Evolutionary conservation across 148 eudicot genomes (phyloP).

Genomic region (Rhododendron williamsianum): DNA sequence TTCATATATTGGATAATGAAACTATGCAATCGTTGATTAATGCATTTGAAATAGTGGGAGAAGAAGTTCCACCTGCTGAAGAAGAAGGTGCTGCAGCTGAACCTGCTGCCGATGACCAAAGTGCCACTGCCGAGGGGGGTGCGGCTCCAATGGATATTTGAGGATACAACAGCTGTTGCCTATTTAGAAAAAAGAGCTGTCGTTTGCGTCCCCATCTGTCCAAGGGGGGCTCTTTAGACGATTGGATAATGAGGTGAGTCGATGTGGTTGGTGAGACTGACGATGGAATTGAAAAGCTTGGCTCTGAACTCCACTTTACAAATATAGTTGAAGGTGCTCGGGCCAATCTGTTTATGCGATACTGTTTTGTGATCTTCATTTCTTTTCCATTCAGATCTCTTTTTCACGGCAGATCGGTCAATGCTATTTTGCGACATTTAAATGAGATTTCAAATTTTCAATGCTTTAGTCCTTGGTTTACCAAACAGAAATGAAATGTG

Average conservation of each 20-base stretch:
- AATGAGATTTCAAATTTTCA: background rate
- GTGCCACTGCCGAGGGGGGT: slow-evolving; percentile 24
- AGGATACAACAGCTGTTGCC: slow-evolving; percentile 4
- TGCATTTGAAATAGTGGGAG: slow-evolving; percentile 75
- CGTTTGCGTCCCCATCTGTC: background rate
- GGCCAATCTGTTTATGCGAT: background rate
- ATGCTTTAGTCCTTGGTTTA: background rate
- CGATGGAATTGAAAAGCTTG: background rate
- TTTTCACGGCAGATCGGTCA: background rate
- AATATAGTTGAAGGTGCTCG: background rate
- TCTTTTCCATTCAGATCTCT: background rate
- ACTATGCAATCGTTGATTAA: slow-evolving; percentile 60
- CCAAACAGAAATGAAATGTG: background rate
- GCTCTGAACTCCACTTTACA: background rate
- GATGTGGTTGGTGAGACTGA: background rate
- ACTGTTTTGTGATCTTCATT: background rate
- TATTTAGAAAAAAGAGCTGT: background rate
- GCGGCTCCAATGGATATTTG: slow-evolving; percentile 72
- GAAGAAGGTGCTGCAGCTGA: slow-evolving; percentile 32
- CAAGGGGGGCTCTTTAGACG: background rate
- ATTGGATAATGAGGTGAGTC: slow-evolving; percentile 3
- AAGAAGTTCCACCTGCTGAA: slow-evolving; percentile 49
- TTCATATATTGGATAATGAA: slow-evolving; percentile 62
- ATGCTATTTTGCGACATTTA: background rate
- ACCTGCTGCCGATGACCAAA: slow-evolving; percentile 20